phyloP scores from a whole-genome alignment of 441 rosid genomes.

The Syzygium syzygioides region DNA sequence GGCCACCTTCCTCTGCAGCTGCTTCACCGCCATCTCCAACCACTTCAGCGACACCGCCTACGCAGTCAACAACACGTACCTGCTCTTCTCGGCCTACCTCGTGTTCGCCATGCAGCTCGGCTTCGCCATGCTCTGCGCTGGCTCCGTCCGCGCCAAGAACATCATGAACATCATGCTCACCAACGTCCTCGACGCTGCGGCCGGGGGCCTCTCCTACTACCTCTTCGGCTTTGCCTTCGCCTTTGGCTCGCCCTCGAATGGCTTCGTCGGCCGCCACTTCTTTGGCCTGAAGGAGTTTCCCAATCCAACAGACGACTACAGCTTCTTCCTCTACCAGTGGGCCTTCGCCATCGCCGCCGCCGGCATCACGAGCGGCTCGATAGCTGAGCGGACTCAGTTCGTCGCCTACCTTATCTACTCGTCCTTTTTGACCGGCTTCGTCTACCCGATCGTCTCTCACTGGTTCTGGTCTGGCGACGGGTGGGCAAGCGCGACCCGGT shows the following conservation, averaged over 20 bases:
- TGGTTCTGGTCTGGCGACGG: constrained; percentile 19
- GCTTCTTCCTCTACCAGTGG: constrained; percentile 19
- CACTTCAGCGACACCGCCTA: constrained; percentile 11
- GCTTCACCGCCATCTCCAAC: constrained; percentile 4
- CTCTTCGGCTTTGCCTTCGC: constrained; percentile 15
- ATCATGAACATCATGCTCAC: constrained; percentile 20
- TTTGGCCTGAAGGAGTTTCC: constrained; percentile 14
- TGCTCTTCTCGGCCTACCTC: constrained; percentile 20
- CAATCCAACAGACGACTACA: neutral
- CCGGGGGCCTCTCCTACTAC: constrained; percentile 15
- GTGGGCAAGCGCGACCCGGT: constrained; percentile 12
- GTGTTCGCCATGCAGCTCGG: constrained; percentile 20
- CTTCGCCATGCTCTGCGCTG: constrained; percentile 22
- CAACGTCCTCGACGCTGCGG: constrained; percentile 16
- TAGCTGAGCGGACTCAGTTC: constrained; percentile 19
- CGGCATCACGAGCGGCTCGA: constrained; percentile 19
- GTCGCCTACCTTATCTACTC: constrained; percentile 17
- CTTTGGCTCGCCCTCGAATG: constrained; percentile 13
- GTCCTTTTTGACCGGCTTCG: constrained; percentile 15
- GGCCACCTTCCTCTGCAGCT: constrained; percentile 8
- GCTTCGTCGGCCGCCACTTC: constrained; percentile 13
- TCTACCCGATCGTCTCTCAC: constrained; percentile 14
- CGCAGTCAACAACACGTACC: constrained; percentile 12
- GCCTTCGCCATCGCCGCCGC: constrained; percentile 20
- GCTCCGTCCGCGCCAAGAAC: constrained; percentile 19